Base-by-base conservation (phyloP, 192 early-diverging fungal species). In the Rhizophlyctis rosea region DNA sequence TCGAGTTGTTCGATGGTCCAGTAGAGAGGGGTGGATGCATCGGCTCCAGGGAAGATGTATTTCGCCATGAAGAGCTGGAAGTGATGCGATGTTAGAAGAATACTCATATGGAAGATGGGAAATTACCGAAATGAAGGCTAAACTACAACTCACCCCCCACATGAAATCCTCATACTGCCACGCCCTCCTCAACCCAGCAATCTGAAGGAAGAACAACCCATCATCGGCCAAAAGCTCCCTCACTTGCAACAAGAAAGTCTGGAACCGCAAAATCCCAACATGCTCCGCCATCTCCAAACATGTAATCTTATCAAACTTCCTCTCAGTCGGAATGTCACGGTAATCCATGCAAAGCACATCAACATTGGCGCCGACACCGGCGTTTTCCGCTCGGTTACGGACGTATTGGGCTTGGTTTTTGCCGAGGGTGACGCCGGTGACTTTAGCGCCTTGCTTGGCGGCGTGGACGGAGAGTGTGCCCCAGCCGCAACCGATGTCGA, bases 221-320 rank as follows among this genome's bases (percentile, higher is more conserved):
- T 98, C 96, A 75, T 98, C 96, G 72, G 94, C 88, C 34, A 98
- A 80, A 86, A 96, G 86, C 36, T 95, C 93, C 69, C 86, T 83
- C 62, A 98, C 91, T 79, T 98, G 92, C 28, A 78, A 68, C 70
- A 98, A 77, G 74, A 96, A 98, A 55, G 87, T 84, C 50, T 87
- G 83, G 67, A 79, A 98, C 69, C 89, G 86, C 71, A 90, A 84
- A 59, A 98, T 83, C 64, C 96, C 96, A 34, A 98, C 96, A 76
- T 98, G 96, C 81, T 98, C 96, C 66, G 96, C 93, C 96, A 98
- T 98, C 72, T 97, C 96, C 59, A 98, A 86, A 73, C 94, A 96
- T 34, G 93, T 92, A 69, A 98, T 96, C 77, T 93, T 91, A 86
- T 98, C 80, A 83, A 85, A 98, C 72, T 93, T 94, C n/a, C n/a